Conservation (phyloP, 805 yeast species). For the Wickerhamomyces tratensis region DNA sequence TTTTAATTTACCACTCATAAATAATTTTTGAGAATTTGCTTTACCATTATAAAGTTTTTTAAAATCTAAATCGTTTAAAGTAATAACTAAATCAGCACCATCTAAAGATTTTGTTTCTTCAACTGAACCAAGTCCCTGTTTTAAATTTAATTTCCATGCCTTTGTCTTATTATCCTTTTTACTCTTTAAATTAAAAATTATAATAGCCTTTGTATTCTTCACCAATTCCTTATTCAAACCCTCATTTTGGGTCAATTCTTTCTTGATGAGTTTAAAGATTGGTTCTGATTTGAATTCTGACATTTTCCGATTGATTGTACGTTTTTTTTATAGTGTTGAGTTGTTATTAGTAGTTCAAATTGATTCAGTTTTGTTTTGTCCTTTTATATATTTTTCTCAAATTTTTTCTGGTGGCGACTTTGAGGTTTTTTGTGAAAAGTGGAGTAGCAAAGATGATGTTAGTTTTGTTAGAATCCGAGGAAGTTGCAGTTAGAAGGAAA, state of each 20-base stretch:
- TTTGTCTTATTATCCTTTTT: conserved; percentile 41
- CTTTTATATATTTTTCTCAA: no score
- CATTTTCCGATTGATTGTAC: background rate
- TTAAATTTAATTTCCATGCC: conserved; percentile 63
- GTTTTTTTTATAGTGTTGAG: no score
- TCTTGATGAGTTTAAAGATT: conserved; percentile 11
- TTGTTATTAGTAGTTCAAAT: no score
- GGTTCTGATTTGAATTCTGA: conserved; percentile 16
- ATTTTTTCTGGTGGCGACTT: no score
- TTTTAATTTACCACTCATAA: conserved; percentile 77
- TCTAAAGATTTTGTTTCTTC: conserved; percentile 33
- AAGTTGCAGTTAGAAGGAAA: no score
- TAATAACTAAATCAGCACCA: conserved; percentile 53
- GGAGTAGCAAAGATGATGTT: no score
- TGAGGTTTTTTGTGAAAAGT: no score
- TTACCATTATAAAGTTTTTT: conserved; percentile 66
- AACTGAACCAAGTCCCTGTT: conserved; percentile 38
- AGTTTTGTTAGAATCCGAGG: no score
- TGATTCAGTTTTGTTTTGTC: no score
- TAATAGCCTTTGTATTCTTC: conserved; percentile 44
- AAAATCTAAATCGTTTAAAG: conserved; percentile 59
- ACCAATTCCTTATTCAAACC: conserved; percentile 11
- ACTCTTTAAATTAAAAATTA: conserved; percentile 60
- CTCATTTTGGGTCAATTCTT: conserved; percentile 9
- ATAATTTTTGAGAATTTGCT: conserved; percentile 77